phyloP scores from a whole-genome alignment of 331 rosid species.

The Telfairia occidentalis region DNA sequence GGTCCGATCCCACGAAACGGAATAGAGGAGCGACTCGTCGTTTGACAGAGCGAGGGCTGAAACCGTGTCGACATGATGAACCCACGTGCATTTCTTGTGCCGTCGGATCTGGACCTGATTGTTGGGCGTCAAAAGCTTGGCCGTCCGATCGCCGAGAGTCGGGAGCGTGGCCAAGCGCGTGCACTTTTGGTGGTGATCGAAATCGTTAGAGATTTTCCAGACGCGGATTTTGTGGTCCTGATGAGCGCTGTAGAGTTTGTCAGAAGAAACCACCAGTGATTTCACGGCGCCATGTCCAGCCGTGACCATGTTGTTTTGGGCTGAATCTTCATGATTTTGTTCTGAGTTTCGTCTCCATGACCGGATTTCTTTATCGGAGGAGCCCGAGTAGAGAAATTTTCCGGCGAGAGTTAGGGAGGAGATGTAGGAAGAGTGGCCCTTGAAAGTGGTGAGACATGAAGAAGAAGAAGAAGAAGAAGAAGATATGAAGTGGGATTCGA shows the following conservation, averaged over 20 bases:
- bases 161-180: conserved; percentile 72
- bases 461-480: conserved; percentile 23
- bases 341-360: conserved; percentile 32
- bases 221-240: conserved; percentile 85
- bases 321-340: neutral
- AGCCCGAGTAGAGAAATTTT: conserved; percentile 56
- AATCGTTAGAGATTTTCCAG: conserved; percentile 41
- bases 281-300: conserved; percentile 82
- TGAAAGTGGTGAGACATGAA: conserved; percentile 56
- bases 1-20: conserved; percentile 88
- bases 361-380: conserved; percentile 58
- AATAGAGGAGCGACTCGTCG: conserved; percentile 51
- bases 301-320: conserved; percentile 11
- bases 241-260: conserved; percentile 75
- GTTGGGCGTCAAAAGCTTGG: conserved; percentile 40
- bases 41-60: conserved; percentile 63
- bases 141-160: conserved; percentile 52
- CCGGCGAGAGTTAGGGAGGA: conserved; percentile 53
- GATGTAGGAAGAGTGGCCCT: conserved; percentile 41
- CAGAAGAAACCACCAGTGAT: conserved; percentile 41
- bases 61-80: conserved; percentile 81
- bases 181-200: conserved; percentile 22
- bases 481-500: neutral
- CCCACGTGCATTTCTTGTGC: conserved; percentile 82
- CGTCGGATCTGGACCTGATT: conserved; percentile 65